These are phyloP conservation scores for Didymellaceae sp. DNA, from an alignment of 2,329 filamentous ascomycete genomes.

Conservation along the genomic window DNA sequence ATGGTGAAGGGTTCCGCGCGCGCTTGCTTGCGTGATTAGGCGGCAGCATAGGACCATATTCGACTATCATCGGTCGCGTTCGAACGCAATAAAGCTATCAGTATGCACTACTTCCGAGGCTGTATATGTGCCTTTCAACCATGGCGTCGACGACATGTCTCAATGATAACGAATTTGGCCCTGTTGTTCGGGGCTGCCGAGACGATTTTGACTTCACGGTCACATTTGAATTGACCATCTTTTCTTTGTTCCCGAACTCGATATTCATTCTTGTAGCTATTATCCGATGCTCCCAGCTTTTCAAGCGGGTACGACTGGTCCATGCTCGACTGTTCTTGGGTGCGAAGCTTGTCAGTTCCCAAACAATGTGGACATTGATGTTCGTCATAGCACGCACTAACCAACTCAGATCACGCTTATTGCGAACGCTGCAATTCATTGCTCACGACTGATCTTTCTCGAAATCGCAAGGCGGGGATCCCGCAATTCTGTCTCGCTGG, in stretches of 20 bases:
- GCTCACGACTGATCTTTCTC: conserved; percentile 37
- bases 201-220: conserved; percentile 39
- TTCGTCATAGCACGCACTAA: neutral
- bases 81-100: too few species aligned
- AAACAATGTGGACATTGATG: neutral
- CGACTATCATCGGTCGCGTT: too few species aligned
- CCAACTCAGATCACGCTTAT: conserved; percentile 23
- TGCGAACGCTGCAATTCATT: conserved; percentile 28
- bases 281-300: conserved; percentile 33
- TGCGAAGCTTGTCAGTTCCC: conserved; percentile 6
- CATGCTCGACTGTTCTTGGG: conserved; percentile 1
- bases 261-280: conserved; percentile 40
- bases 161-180: conserved; percentile 2
- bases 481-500: conserved; percentile 34
- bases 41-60: too few species aligned
- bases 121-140: too few species aligned
- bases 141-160: neutral
- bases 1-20: too few species aligned
- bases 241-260: conserved; percentile 38
- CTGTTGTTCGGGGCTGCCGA: conserved; percentile 1
- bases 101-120: too few species aligned
- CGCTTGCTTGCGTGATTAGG: too few species aligned
- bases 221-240: conserved; percentile 45
- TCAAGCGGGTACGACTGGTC: conserved; percentile 10
- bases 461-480: conserved; percentile 16